Conservation (phyloP, 129 eudicot species). For the Logfia minima region DNA sequence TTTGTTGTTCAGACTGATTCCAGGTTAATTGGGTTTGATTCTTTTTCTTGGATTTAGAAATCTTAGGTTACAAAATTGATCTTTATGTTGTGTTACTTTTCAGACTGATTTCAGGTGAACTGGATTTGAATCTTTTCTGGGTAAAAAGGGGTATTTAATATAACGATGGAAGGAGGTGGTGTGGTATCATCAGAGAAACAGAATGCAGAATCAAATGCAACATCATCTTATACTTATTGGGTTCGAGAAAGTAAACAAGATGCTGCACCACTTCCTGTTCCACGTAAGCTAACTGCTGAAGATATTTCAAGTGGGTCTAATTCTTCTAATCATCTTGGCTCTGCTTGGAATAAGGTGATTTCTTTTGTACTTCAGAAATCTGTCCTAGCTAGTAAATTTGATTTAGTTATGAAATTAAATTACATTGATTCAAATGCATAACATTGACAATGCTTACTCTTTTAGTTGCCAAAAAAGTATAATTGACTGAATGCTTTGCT, state of each 20-base stretch:
- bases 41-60: not conserved
- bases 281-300: slow-evolving; percentile 65
- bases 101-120: slow-evolving; percentile 2
- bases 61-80: not conserved
- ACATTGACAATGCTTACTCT: not conserved
- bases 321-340: slow-evolving; percentile 76
- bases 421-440: not conserved
- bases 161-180: slow-evolving; percentile 51
- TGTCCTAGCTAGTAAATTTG: not conserved
- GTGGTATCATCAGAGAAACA: slow-evolving; percentile 57
- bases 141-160: not conserved
- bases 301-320: slow-evolving; percentile 41
- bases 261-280: slow-evolving; percentile 85
- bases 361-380: not conserved
- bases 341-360: slow-evolving; percentile 88
- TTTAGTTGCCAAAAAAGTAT: not conserved
- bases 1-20: not conserved
- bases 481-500: not conserved
- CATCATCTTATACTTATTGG: slow-evolving; percentile 78
- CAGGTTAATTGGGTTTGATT: not conserved
- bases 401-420: not conserved
- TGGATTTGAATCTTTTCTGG: slow-evolving; percentile 4
- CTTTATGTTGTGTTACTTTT: not conserved
- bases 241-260: slow-evolving; percentile 65
- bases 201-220: slow-evolving; percentile 36